Conservation (phyloP, 305 asterid species). For the Fraxinus latifolia region DNA sequence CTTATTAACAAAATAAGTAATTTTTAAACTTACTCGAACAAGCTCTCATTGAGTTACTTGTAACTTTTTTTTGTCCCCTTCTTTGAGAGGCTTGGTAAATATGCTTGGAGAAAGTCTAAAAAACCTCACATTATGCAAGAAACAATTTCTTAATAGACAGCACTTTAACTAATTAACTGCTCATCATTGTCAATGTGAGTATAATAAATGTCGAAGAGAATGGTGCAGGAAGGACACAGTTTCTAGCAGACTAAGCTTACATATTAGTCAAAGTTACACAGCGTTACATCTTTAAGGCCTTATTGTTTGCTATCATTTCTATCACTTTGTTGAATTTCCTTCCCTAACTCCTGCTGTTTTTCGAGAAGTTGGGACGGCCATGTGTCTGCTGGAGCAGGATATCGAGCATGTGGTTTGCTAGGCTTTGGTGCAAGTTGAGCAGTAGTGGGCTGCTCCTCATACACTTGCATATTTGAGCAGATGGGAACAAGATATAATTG, state of each 20-base stretch:
- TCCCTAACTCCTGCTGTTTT: conserved; percentile 28
- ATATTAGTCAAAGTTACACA: neutral
- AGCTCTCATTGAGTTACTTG: neutral
- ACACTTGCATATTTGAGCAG: conserved; percentile 28
- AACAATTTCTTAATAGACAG: neutral
- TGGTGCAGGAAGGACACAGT: neutral
- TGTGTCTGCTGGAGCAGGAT: conserved; percentile 48
- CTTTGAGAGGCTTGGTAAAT: neutral
- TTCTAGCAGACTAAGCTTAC: neutral
- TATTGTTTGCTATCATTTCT: neutral
- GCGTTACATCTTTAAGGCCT: neutral
- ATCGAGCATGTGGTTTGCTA: conserved; percentile 63
- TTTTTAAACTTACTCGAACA: neutral
- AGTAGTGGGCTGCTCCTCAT: conserved; percentile 24
- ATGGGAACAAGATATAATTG: conserved; percentile 35
- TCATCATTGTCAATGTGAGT: neutral
- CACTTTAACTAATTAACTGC: neutral
- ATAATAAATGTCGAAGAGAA: neutral
- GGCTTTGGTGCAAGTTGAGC: conserved; percentile 20
- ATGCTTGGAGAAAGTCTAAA: neutral
- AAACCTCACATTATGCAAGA: neutral
- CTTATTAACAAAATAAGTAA: neutral
- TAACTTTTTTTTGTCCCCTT: neutral
- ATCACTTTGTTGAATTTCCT: conserved; percentile 20
- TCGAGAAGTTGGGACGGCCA: conserved; percentile 57